Base-by-base conservation (phyloP, 306 rosid genomes). In the Cucumis sativus region DNA sequence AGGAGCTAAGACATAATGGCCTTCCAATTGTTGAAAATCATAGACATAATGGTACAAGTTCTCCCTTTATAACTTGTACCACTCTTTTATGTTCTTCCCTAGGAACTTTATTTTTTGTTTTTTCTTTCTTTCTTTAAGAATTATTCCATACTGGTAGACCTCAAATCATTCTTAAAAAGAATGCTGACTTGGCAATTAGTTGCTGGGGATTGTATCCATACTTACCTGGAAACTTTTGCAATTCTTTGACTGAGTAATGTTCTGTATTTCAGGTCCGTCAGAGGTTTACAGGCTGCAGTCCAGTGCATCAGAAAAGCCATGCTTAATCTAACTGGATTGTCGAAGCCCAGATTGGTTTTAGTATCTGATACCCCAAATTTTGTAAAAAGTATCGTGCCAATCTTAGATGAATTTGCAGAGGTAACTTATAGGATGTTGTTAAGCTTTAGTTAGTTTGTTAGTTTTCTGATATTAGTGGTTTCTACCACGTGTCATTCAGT, bases 301-400 rank as follows among this genome's bases (percentile, higher is more conserved):
- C 88, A 47, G 68, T 95, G 98, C 83, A 61, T 88, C 6, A 88
- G 74, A 82, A 95, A 89, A 75, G 91, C 91, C 43, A 64, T 85
- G 55, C 54, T 49, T 74, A 80, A 77, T 79, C 87, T 73, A 61
- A 81, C 80, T 64, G 81, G 78, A 43, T 52, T 25, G 28, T 79
- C 91, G 4, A 92, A 85, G 62, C 92, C 98, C 72, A 86, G 79
- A 86, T 89, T 95, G 80, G 96, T 92, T 74, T 40, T 92, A 65
- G 97, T 90, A 72, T 95, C 98, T 4, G 98, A 95, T 79, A 89
- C 93, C 9, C 98, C 97, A 47, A 84, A 93, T 35, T 87, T 92
- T 51, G 79, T 90, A 51, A 87, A 80, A 80, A 85, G 87, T 83
- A 86, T 89, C 74, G 57, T 68, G 35, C 90, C 85, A 14, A 80